Evolutionary conservation across 2,329 filamentous ascomycete genomes (phyloP), one percentile per base, ranked within the genome.

Genomic region (Atkinsonella hypoxylon): DNA sequence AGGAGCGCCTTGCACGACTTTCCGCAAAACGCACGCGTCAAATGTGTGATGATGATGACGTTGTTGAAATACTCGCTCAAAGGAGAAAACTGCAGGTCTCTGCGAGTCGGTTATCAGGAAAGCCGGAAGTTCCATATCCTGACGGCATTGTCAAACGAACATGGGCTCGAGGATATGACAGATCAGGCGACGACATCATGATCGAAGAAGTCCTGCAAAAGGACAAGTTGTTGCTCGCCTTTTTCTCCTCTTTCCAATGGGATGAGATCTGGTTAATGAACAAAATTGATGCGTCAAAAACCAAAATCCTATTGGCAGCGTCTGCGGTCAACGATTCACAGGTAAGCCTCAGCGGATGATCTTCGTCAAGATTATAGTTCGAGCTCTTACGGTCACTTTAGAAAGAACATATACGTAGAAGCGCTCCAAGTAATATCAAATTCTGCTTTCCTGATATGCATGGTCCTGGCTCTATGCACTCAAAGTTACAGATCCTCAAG

Each of bases 401-500:
- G 64, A 76, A 76, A 67, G 60, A 68, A 39, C 64, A 68, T 22
- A 78, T 79, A 64, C 67, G 64, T 32, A 64, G 61, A 30, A 78
- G 76, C 53, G 71, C 70, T 10, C 77, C 77, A 17, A 56, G 59
- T n/a, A 69, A 66, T 38, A 73, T 94, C 50, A 78, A 78, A 18
- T 83, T 83, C 50, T 89, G 87, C 62, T 95, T 97, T 61, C 91
- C 91, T 15, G 77, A 78, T 2, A 91, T 96, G 87, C 73, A 80
- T 40, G 78, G 81, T 1, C 72, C 78, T 6, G 84, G 82, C 22
- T 82, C 77, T 59, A 95, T 97, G 89, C 93, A 97, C 66, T 95
- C 89, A 47, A 97, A 98, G 63, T 73, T 97, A 42, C 90, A 95
- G 77, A 68, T 97, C 1, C 74, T 97, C n/a, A 91, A 89, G 59